Conservation (phyloP, 2,329 filamentous ascomycete species). For the Aspergillus udagawae region DNA sequence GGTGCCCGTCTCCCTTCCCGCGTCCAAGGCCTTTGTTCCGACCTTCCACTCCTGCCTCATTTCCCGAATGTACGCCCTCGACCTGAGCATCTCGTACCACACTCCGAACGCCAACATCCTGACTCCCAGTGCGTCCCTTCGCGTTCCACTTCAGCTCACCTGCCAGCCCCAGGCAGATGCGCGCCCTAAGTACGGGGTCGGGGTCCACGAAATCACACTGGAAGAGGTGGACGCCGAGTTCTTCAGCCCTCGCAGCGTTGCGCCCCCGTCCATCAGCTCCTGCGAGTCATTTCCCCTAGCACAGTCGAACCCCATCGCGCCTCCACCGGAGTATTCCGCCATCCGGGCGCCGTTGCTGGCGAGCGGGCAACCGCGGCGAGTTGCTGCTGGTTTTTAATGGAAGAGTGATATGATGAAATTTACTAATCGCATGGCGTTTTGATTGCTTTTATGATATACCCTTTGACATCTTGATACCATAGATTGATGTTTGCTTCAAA, state of each 20-base stretch:
- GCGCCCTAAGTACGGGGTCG: background rate
- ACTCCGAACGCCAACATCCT: slow-evolving; percentile 43
- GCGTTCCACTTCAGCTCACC: slow-evolving; percentile 43
- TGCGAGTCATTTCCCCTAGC: background rate
- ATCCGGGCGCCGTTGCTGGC: background rate
- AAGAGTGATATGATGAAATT: background rate
- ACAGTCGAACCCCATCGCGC: background rate
- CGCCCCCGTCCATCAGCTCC: slow-evolving; percentile 4
- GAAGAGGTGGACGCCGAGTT: slow-evolving; percentile 18
- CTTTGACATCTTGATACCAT: background rate
- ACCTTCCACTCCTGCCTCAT: slow-evolving; percentile 67
- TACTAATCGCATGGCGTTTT: background rate
- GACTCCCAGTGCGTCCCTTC: slow-evolving; percentile 37
- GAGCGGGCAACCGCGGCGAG: background rate
- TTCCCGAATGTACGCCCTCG: slow-evolving; percentile 60
- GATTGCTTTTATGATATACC: background rate
- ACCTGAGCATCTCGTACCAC: slow-evolving; percentile 55
- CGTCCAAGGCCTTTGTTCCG: slow-evolving; percentile 60
- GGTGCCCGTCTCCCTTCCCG: slow-evolving; percentile 60
- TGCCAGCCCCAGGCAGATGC: slow-evolving; percentile 13
- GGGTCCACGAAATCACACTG: slow-evolving; percentile 12
- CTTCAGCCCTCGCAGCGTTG: slow-evolving; percentile 18
- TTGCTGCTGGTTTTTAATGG: background rate
- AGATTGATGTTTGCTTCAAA: background rate
- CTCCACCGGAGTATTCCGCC: background rate